A percentile compares a stretch with the other conserved stretches of the same genome.
Conservation (phyloP, 106 monocot species). For the Dactylorhiza incarnata region DNA sequence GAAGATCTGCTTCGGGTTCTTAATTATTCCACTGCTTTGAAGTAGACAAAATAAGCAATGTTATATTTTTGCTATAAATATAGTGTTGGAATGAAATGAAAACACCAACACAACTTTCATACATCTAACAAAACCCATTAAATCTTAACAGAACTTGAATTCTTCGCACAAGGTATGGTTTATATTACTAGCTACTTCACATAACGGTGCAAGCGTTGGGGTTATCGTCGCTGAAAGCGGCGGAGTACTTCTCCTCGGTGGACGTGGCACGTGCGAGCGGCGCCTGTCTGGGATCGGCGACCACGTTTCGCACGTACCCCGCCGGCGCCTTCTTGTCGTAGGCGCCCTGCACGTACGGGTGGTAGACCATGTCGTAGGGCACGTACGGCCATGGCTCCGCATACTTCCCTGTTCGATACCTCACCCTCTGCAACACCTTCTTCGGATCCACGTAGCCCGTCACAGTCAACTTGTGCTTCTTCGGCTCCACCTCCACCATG, state of each 20-base stretch:
- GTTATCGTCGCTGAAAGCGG: slow-evolving; percentile 26
- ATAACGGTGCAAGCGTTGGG: slow-evolving; percentile 16
- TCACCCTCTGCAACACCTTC: slow-evolving; percentile 14
- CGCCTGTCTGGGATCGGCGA: slow-evolving; percentile 9
- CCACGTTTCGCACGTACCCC: slow-evolving; percentile 22
- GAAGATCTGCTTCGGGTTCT: too few relatives aligned
- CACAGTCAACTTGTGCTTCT: slow-evolving; percentile 23
- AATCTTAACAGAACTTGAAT: too few relatives aligned
- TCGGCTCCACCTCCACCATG: slow-evolving; percentile 13
- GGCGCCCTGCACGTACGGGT: slow-evolving; percentile 14
- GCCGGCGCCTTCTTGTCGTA: slow-evolving; percentile 27
- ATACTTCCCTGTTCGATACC: slow-evolving; percentile 13
- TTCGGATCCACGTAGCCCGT: slow-evolving; percentile 20
- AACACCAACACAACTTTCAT: too few relatives aligned
- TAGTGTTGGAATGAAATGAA: too few relatives aligned
- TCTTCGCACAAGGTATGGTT: too few relatives aligned
- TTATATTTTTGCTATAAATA: too few relatives aligned
- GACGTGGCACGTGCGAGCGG: slow-evolving; percentile 23
- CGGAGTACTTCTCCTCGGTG: slow-evolving; percentile 10
- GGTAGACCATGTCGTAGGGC: slow-evolving; percentile 22
- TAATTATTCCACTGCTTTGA: too few relatives aligned
- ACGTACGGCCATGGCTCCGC: slow-evolving; percentile 23
- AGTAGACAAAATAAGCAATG: too few relatives aligned
- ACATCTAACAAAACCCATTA: too few relatives aligned
- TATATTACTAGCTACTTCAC: slow-evolving; percentile 1